Percentiles rank a stretch among this genome's conserved stretches.
phyloP scores from a whole-genome alignment of 768 basidiomycete species.

The Boletus insuetus region DNA sequence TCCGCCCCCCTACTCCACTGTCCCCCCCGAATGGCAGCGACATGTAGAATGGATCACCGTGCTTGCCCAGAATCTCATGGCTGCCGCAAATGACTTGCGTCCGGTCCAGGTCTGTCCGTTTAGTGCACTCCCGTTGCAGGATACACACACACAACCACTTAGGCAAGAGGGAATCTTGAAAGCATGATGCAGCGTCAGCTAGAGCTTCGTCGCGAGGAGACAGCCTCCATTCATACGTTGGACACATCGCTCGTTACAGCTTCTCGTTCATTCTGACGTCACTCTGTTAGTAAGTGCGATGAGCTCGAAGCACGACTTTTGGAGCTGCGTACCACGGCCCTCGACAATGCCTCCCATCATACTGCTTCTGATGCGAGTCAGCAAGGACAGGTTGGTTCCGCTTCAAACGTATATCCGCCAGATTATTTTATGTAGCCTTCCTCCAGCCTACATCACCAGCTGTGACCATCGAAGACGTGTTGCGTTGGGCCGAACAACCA shows the following conservation, averaged over 20 bases:
- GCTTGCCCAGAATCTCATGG: conserved; percentile 84
- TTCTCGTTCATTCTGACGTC: conserved; percentile 7
- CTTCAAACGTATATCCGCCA: background rate
- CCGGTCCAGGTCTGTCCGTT: conserved; percentile 68
- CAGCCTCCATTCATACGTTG: conserved; percentile 64
- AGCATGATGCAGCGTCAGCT: conserved; percentile 79
- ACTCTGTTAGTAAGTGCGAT: conserved; percentile 61
- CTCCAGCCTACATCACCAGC: conserved; percentile 8
- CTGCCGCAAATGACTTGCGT: conserved; percentile 83
- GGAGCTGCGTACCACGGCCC: conserved; percentile 41
- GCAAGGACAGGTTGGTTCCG: conserved; percentile 17
- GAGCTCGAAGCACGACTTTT: conserved; percentile 60
- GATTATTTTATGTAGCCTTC: background rate
- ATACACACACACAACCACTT: background rate
- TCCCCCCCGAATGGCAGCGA: conserved; percentile 67
- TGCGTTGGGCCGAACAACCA: conserved; percentile 58
- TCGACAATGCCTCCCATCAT: conserved; percentile 11
- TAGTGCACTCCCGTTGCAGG: background rate
- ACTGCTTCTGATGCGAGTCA: background rate
- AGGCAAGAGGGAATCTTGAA: conserved; percentile 83
- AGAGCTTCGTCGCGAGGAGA: conserved; percentile 71
- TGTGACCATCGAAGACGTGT: conserved; percentile 39
- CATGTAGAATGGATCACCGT: conserved; percentile 80
- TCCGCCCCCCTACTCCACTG: conserved; percentile 41
- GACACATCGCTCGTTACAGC: conserved; percentile 21